A percentile compares a stretch with the other conserved stretches of the same genome.
Evolutionary conservation across 495 filamentous ascomycete genomes (phyloP).

Genomic region (Bacidia gigantensis): DNA sequence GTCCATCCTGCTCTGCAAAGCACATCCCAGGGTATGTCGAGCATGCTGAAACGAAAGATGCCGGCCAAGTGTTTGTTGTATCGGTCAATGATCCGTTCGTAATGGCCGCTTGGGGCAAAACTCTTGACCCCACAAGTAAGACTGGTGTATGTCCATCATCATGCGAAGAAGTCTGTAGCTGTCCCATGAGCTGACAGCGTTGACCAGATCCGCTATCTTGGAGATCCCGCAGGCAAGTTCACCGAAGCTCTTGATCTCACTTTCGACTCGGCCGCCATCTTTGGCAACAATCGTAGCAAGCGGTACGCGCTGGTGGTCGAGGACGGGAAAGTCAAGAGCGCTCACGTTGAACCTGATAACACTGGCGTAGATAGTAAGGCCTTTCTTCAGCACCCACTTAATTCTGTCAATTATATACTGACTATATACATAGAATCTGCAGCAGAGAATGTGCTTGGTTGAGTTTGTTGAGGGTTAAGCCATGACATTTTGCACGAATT

Average conservation of each 20-base stretch:
- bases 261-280: constrained; percentile 73
- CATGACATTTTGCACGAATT: background rate
- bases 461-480: background rate
- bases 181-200: constrained; percentile 1
- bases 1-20: constrained; percentile 60
- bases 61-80: constrained; percentile 73
- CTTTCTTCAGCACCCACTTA: background rate
- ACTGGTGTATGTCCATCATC: constrained; percentile 52
- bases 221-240: constrained; percentile 72
- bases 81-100: constrained; percentile 94
- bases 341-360: constrained; percentile 84
- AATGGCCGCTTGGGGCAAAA: constrained; percentile 73
- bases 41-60: constrained; percentile 55
- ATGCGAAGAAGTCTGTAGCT: constrained; percentile 1
- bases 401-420: too few species aligned
- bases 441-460: constrained; percentile 53
- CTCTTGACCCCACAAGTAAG: constrained; percentile 55
- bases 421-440: constrained; percentile 39
- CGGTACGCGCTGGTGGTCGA: constrained; percentile 72
- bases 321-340: constrained; percentile 61
- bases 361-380: constrained; percentile 67
- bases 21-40: constrained; percentile 77
- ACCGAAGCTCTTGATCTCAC: constrained; percentile 71
- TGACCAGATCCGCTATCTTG: constrained; percentile 68
- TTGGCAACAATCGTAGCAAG: constrained; percentile 76